Evolutionary conservation across 805 yeast genomes (phyloP).

Genomic region (Metschnikowia amazonensis): DNA sequence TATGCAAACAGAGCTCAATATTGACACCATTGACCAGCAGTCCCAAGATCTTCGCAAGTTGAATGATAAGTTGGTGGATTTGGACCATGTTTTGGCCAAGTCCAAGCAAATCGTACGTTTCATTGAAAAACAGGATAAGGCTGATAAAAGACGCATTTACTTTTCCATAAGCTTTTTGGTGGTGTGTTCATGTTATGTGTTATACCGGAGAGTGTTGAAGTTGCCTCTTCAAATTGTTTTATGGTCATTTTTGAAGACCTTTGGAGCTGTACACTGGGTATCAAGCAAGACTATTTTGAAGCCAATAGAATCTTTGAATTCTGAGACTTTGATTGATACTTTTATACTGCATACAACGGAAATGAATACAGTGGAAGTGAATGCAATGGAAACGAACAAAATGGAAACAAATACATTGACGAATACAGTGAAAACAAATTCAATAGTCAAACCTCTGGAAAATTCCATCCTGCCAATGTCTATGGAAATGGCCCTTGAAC

Average conservation of each 20-base stretch:
- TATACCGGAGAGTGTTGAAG: slow-evolving; percentile 47
- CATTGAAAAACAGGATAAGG: slow-evolving; percentile 49
- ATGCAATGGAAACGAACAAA: too few species aligned
- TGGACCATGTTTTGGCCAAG: slow-evolving; percentile 38
- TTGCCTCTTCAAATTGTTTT: slow-evolving; percentile 42
- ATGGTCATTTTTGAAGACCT: slow-evolving; percentile 44
- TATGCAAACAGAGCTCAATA: slow-evolving; percentile 48
- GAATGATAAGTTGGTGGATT: slow-evolving; percentile 39
- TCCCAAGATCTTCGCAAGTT: slow-evolving; percentile 38
- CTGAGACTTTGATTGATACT: too few species aligned
- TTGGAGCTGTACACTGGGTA: slow-evolving; percentile 20
- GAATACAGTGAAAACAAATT: too few species aligned
- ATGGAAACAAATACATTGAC: too few species aligned
- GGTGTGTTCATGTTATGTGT: slow-evolving; percentile 45
- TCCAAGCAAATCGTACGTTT: slow-evolving; percentile 46
- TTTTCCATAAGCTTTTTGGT: slow-evolving; percentile 44
- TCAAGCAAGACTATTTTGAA: not conserved
- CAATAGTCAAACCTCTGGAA: too few species aligned
- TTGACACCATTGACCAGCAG: slow-evolving; percentile 46
- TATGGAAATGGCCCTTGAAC: not conserved
- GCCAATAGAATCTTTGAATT: too few species aligned
- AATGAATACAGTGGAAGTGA: too few species aligned
- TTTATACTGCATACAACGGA: too few species aligned
- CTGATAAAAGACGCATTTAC: slow-evolving; percentile 48
- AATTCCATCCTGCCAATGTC: too few species aligned